Evolutionary conservation across 2,329 filamentous ascomycete species (phyloP), one percentile per base, ranked within the genome.

Genomic region (Lachnellula hyalina): DNA sequence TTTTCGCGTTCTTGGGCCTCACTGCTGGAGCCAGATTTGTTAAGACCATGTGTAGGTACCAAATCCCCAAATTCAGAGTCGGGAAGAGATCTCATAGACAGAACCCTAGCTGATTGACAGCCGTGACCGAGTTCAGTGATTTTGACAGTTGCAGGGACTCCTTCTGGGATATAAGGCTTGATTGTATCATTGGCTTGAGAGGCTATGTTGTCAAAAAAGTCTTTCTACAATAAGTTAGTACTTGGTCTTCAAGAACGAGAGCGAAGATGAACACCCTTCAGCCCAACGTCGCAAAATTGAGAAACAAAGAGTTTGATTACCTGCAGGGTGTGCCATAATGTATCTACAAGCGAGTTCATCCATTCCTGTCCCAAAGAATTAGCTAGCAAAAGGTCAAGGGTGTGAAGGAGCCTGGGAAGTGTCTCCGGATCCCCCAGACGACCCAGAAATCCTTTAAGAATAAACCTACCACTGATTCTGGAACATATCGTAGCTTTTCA

Each of bases 31-130:
- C 54, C 59, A 17, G 55, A 54, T 38, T 59, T 56, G 23, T 53
- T 32, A 23, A 57, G 25, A 15, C 59, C 57, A 40, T 61, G 59
- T 11, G 52, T 45, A 19, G 60, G 60, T 28, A 60, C 57, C 28
- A 62, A 9, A 5, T 53, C 60, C 1, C 60, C 60, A 47, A 62
- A 62, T 45, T 62, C 60, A n/a, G 53, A 58, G 40, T 61, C 57
- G 5, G 59, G 59, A 14, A 61, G 57, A n/a, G 59, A 61, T 41
- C 59, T 49, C 59, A 61, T 61, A 1, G 59, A 61, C 1, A 61
- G 48, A 15, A 61, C 42, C 17, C 59, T 46, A 17, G 51, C 53
- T 19, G 59, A 55, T n/a, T 58, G 53, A 14, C 32, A 51, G 25
- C 59, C 59, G 21, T 61, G 55, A 17, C 59, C 53, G 7, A 61